These are phyloP conservation scores for Candida montana DNA, from an alignment of 805 yeast species.

Conservation along the genomic window DNA sequence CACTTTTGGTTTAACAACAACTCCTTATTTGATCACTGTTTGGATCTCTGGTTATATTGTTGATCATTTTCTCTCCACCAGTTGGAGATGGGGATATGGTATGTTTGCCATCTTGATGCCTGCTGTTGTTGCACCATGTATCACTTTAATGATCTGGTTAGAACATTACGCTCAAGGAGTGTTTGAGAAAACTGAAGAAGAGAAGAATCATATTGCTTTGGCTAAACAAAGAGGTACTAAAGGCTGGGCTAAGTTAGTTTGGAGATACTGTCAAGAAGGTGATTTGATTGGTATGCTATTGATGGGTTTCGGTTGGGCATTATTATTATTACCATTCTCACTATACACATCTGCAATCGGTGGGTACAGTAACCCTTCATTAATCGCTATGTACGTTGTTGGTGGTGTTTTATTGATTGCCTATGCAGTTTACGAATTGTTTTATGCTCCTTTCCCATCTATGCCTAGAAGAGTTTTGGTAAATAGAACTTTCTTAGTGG, in stretches of 20 bases:
- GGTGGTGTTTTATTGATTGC: slow-evolving; percentile 31
- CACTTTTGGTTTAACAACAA: slow-evolving; percentile 28
- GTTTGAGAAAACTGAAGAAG: background rate
- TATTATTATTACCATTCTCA: slow-evolving; percentile 34
- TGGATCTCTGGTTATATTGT: slow-evolving; percentile 36
- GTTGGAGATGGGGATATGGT: slow-evolving; percentile 50
- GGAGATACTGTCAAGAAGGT: slow-evolving; percentile 21
- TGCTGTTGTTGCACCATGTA: slow-evolving; percentile 29
- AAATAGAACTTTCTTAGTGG: slow-evolving; percentile 30
- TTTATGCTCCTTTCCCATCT: slow-evolving; percentile 29
- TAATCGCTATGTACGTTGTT: slow-evolving; percentile 37
- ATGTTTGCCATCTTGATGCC: slow-evolving; percentile 42
- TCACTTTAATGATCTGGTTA: slow-evolving; percentile 24
- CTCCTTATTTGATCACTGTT: slow-evolving; percentile 36
- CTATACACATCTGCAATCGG: slow-evolving; percentile 27
- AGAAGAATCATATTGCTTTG: background rate
- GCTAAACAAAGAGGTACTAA: background rate
- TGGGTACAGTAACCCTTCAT: slow-evolving; percentile 31
- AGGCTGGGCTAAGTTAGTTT: slow-evolving; percentile 1
- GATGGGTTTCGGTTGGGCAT: slow-evolving; percentile 31
- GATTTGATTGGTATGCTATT: slow-evolving; percentile 33
- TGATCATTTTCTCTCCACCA: slow-evolving; percentile 21
- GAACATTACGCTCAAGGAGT: slow-evolving; percentile 26
- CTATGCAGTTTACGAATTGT: slow-evolving; percentile 31
- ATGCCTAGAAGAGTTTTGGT: slow-evolving; percentile 30